Percentiles rank a stretch among this genome's conserved stretches.
phyloP scores from a whole-genome alignment of 1,139 yeast genomes.

The Nakaseomyces bracarensis region DNA sequence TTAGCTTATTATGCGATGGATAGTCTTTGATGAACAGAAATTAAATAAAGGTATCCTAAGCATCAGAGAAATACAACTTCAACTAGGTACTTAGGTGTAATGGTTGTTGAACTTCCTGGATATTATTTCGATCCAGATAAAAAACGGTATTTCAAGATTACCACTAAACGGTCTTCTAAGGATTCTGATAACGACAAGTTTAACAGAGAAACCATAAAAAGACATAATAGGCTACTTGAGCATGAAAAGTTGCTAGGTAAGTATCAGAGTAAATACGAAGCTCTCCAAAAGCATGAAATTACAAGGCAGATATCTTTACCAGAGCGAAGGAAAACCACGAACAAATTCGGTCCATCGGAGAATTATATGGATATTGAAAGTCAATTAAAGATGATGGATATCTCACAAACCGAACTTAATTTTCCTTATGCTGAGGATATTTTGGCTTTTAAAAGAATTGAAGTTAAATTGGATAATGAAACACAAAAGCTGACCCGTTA shows the following conservation, averaged over 20 bases:
- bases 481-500: background rate
- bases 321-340: background rate
- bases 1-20: no score
- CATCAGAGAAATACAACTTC: no score
- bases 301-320: background rate
- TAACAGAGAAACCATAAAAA: slow-evolving; percentile 12
- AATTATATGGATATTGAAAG: background rate
- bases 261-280: slow-evolving; percentile 1
- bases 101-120: slow-evolving; percentile 37
- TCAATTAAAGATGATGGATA: background rate
- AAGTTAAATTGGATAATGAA: background rate
- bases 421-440: background rate
- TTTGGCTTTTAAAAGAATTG: background rate
- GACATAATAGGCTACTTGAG: slow-evolving; percentile 8
- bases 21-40: no score
- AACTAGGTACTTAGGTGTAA: background rate
- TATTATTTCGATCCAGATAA: slow-evolving; percentile 39
- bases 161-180: slow-evolving; percentile 4
- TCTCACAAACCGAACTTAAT: background rate
- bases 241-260: slow-evolving; percentile 6
- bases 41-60: no score
- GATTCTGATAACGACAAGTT: slow-evolving; percentile 6
- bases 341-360: background rate
- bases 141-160: slow-evolving; percentile 40
- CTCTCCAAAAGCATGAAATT: background rate